Base-by-base conservation (phyloP, 306 rosid species). In the Malus sieversii region DNA sequence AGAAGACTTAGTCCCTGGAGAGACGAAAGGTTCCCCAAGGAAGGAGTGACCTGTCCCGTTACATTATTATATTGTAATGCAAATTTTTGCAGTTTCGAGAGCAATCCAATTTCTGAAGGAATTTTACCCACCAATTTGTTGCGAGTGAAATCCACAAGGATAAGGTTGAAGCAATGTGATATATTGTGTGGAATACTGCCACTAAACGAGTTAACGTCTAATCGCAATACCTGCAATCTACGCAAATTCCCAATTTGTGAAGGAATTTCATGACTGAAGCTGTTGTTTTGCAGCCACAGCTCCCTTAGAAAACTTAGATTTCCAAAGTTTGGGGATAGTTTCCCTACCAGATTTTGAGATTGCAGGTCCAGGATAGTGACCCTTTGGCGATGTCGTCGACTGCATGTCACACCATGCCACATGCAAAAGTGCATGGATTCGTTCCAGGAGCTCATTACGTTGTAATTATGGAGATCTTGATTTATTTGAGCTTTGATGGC, bases 21-120 rank as follows among this genome's bases (percentile, higher is more conserved):
- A 13, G 66, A 61, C 9, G 66, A 61, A 25, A 61, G 66, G 66
- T 61, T 61, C 2, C 66, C 66, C 1, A 75, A 6, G 4, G 80
- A 61, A 25, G 66, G 66, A 61, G 35, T 10, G 66, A 61, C 15
- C 9, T 27, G 18, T 61, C 66, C 66, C 1, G 19, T 27, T 13
- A 61, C 14, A 61, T 6, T 61, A 27, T 27, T 61, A 4, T 0
- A 0, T 12, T 61, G 0, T 4, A 61, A 13, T 23, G 1, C 0
- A 10, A 61, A 2, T 0, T 0, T 0, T 27, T 25, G 18, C 14
- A 25, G 35, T 0, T 61, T 61, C 0, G 66, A 4, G 2, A 61
- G 1, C 3, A 30, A 61, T 15, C 35, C 35, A 2, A 61, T 12
- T 59, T 61, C 66, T 3, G 35, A 25, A 25, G 35, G 66, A 25